Base-by-base conservation (phyloP, 1,139 yeast genomes). In the Debaryomyces coudertii region DNA sequence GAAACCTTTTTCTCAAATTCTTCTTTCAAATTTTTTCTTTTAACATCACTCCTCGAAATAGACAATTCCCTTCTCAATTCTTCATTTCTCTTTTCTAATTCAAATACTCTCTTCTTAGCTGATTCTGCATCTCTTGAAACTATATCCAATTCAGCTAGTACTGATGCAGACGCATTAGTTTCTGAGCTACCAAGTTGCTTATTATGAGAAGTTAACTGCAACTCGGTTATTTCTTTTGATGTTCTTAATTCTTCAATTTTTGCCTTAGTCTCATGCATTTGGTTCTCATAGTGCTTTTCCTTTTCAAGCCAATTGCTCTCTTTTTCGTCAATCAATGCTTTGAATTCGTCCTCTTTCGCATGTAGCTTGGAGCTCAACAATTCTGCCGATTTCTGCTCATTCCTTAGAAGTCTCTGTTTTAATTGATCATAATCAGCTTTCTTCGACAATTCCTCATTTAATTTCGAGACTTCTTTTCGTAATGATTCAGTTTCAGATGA, bases 401-500 rank as follows among this genome's bases (percentile, higher is more conserved):
- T 67, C 49, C 80, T 76, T 39, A 79, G 58, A 38, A 87, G 64
- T 54, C 87, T 75, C 40, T 78, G 77, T 57, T 88, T 87, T 52
- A 90, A 63, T 45, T 81, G 83, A 39, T 87, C 93, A 62, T 90
- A 90, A 65, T 90, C 97, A 0, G 95, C 90, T 57, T 70, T 79
- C 47, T 77, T 76, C 23, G 85, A 70, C 36, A 89, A 63, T 57
- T 84, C 82, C 41, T 85, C 86, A 49, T 80, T 81, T 48, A 90
- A 69, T 14, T 64, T 61, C 2, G 69, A 66, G 47, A 86, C 80
- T 57, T 87, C 89, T 18, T 69, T 68, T 50, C 76, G 73, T 43
- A 87, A 65, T 9, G 68, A 66, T 2, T 76, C 77, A 2, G 79
- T 68, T 47, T 88, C 90, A 11, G 79, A 72, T 1, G 79, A 73